Evolutionary conservation across 306 rosid species (phyloP).

Genomic region (Dryas alaskensis): DNA sequence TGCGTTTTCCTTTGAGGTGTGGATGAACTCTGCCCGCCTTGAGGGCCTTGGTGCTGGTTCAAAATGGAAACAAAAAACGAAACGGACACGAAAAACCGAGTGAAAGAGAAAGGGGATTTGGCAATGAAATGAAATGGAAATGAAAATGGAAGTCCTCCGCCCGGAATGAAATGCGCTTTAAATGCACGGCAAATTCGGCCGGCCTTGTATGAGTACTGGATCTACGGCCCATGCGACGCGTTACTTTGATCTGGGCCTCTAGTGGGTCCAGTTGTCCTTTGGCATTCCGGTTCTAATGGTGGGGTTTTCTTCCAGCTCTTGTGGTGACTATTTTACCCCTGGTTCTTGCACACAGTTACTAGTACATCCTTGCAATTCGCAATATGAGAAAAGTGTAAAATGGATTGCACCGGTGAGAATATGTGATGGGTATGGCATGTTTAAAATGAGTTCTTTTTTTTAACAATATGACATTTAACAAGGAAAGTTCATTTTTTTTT

Average conservation of each 20-base stretch:
- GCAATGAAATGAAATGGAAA: slow-evolving; percentile 6
- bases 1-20: neutral
- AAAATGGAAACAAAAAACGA: slow-evolving; percentile 18
- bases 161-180: slow-evolving; percentile 35
- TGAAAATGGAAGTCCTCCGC: neutral
- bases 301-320: neutral
- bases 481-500: too few species aligned
- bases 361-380: too few species aligned
- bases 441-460: too few species aligned
- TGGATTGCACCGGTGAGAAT: too few species aligned
- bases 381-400: too few species aligned
- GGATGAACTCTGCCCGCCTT: slow-evolving; percentile 14
- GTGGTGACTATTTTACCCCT: neutral
- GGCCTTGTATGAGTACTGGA: neutral
- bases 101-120: neutral
- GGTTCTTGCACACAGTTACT: neutral
- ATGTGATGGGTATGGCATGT: too few species aligned
- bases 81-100: slow-evolving; percentile 20
- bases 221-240: slow-evolving; percentile 27
- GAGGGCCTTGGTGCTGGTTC: slow-evolving; percentile 10
- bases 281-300: neutral
- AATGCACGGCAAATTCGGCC: slow-evolving; percentile 24
- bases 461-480: too few species aligned
- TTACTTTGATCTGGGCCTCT: slow-evolving; percentile 19
- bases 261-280: slow-evolving; percentile 20